Evolutionary conservation across 495 filamentous ascomycete species (phyloP), one percentile per base, ranked within the genome.

Genomic region (Hypoxylon fuscum): DNA sequence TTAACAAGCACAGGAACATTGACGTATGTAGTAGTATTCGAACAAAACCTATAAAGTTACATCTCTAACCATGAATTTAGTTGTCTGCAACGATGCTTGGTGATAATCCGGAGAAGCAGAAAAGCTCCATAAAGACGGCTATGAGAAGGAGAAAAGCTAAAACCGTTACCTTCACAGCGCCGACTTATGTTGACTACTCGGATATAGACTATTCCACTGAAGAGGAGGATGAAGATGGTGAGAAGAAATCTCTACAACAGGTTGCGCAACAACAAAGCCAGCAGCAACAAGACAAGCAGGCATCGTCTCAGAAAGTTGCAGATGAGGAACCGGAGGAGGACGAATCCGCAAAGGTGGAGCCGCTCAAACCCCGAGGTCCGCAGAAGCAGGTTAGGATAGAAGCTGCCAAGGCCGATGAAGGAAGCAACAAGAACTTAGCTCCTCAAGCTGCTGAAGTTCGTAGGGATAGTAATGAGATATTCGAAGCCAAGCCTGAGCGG

Each of bases 1-100:
- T 98, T 45, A 99, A 99, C 75, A 99, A 99, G 72, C 95, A 99
- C 74, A 83, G 95, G 59, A 99, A 99, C 73, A 92, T 98, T 59
- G 95, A 99, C 79, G 92, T 96, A 84, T 59, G 90, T 79, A 21
- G 18, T 49, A 6, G 17, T 49, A 37, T 35, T 22, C 21, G 38
- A 17, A 12, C 14, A 3, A 31, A 43, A 10, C 4, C 17, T 23
- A 3, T 12, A 32, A 45, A 9, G 3, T n/a, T 27, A 2, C 9
- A 32, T 7, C 44, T 27, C 60, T 73, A 49, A 72, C 55, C 6
- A 22, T 12, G 34, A 35, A 18, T 25, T n/a, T 66, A 96, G 90
- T 83, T 98, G 25, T 96, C 95, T 21, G 88, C 90, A 7, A 91
- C 91, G 9, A 98, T 97, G 96, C 87, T 98, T 22, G 88, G 91